These are phyloP conservation scores for Aspergillus novoparasiticus DNA, from an alignment of 2,329 filamentous ascomycete genomes.

Conservation along the genomic window DNA sequence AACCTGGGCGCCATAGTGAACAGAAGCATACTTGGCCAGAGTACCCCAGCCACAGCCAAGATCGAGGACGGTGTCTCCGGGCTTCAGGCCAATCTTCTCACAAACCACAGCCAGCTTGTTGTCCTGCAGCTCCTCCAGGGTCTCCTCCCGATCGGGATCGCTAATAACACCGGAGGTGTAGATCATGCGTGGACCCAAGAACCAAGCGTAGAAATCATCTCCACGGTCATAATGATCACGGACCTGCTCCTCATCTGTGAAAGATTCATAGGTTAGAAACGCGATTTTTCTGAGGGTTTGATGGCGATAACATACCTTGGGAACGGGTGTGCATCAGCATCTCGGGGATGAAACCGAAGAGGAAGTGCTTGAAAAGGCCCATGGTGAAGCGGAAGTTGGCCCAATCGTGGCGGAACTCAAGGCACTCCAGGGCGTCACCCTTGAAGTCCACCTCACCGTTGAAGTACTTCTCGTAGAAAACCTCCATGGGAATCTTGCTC, in stretches of 20 bases:
- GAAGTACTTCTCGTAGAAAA: slow-evolving; percentile 98
- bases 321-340: slow-evolving; percentile 89
- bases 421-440: slow-evolving; percentile 81
- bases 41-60: slow-evolving; percentile 99
- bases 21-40: slow-evolving; percentile 86
- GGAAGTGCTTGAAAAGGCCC: slow-evolving; percentile 82
- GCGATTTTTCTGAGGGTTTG: background rate
- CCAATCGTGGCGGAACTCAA: slow-evolving; percentile 98
- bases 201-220: slow-evolving; percentile 98
- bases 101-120: slow-evolving; percentile 96
- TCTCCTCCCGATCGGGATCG: slow-evolving; percentile 83
- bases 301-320: slow-evolving; percentile 60
- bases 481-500: slow-evolving; percentile 63
- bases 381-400: slow-evolving; percentile 90
- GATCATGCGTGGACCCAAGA: slow-evolving; percentile 97
- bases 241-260: slow-evolving; percentile 89
- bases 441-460: slow-evolving; percentile 94
- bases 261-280: background rate
- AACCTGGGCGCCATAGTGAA: slow-evolving; percentile 83
- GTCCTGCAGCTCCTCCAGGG: slow-evolving; percentile 92
- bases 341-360: slow-evolving; percentile 85
- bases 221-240: slow-evolving; percentile 97
- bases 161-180: slow-evolving; percentile 95
- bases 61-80: slow-evolving; percentile 82
- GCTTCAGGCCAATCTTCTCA: slow-evolving; percentile 86